A percentile compares a stretch with the other conserved stretches of the same genome.
Conservation (phyloP, 2,329 filamentous ascomycete genomes). For the Sclerotinia sclerotiorum region DNA sequence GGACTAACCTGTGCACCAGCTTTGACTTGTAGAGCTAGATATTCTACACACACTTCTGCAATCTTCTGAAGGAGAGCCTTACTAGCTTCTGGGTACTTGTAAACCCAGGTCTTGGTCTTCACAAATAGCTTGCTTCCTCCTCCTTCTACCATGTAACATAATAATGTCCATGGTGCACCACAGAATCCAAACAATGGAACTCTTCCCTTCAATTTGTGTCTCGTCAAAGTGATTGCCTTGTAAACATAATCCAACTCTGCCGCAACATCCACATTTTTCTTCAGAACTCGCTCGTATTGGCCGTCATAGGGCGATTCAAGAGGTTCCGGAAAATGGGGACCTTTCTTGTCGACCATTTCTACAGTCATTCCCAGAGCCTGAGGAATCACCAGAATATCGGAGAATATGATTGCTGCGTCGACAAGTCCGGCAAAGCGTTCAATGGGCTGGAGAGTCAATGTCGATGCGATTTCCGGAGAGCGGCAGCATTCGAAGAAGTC, state of each 20-base stretch:
- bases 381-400: constrained; percentile 94
- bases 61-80: constrained; percentile 88
- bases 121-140: constrained; percentile 94
- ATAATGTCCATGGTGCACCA: constrained; percentile 91
- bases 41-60: constrained; percentile 89
- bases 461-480: constrained; percentile 86
- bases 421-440: constrained; percentile 88
- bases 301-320: constrained; percentile 75
- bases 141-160: constrained; percentile 99
- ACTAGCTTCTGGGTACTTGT: constrained; percentile 77
- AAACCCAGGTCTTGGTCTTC: constrained; percentile 95
- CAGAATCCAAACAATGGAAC: constrained; percentile 97
- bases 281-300: constrained; percentile 78
- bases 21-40: constrained; percentile 86
- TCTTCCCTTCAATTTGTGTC: constrained; percentile 80
- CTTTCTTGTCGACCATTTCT: constrained; percentile 97
- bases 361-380: constrained; percentile 99
- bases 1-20: constrained; percentile 78
- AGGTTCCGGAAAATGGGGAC: constrained; percentile 88
- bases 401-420: constrained; percentile 98
- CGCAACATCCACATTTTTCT: constrained; percentile 77
- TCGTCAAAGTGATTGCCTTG: constrained; percentile 87
- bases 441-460: constrained; percentile 89
- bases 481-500: constrained; percentile 99
- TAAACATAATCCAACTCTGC: constrained; percentile 91